A percentile compares a stretch with the other conserved stretches of the same genome.
phyloP scores from a whole-genome alignment of 78 protist species.

The Dictyostelium purpureum region DNA sequence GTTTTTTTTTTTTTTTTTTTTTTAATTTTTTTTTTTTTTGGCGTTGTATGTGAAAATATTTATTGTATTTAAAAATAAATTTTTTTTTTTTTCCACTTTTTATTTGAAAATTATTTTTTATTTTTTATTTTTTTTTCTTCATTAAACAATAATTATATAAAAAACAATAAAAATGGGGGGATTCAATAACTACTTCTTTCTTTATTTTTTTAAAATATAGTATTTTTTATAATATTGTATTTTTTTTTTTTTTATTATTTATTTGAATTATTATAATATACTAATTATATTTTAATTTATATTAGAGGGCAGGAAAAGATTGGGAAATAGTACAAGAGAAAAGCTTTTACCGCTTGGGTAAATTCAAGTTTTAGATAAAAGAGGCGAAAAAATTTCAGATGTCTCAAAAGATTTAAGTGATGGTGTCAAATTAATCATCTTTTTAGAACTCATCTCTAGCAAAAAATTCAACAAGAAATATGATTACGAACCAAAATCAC shows the following conservation, averaged over 20 bases:
- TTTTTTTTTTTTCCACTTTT: no score
- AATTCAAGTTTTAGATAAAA: constrained; percentile 54
- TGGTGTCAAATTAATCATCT: constrained; percentile 65
- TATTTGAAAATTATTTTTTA: no score
- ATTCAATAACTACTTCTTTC: not conserved
- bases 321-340: constrained; percentile 79
- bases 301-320: constrained; percentile 59
- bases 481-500: constrained; percentile 62
- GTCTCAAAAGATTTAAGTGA: constrained; percentile 45
- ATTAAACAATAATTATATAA: no score
- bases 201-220: no score
- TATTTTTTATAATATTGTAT: no score
- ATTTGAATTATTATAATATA: not conserved
- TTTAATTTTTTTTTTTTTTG: not conserved
- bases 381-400: constrained; percentile 65
- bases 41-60: not conserved
- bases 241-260: no score
- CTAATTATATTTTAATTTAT: not conserved
- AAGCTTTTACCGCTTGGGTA: constrained; percentile 80
- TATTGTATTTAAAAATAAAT: not conserved
- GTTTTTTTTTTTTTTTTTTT: not conserved
- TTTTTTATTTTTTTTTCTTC: no score
- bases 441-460: constrained; percentile 43
- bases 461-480: constrained; percentile 57
- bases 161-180: not conserved